phyloP scores from a whole-genome alignment of 2,329 filamentous ascomycete species.

The Massarina eburnea region DNA sequence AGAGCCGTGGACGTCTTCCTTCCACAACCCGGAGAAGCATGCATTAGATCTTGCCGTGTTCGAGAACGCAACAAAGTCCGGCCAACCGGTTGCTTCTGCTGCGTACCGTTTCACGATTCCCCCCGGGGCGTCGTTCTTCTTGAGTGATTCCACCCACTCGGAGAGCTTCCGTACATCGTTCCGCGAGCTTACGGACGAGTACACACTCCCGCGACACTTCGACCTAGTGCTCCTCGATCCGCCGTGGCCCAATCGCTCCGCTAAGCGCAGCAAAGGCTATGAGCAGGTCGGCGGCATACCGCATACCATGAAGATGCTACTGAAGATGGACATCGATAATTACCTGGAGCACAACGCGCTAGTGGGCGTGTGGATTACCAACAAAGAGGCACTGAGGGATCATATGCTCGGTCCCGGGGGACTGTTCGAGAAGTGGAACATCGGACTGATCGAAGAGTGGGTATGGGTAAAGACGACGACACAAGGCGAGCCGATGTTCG shows the following conservation, averaged over 20 bases:
- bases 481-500: conserved; percentile 64
- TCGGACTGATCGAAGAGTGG: conserved; percentile 71
- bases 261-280: conserved; percentile 59
- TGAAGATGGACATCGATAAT: conserved; percentile 50
- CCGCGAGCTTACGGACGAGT: conserved; percentile 36
- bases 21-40: conserved; percentile 30
- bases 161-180: conserved; percentile 42
- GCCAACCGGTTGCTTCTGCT: conserved; percentile 3
- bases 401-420: conserved; percentile 58
- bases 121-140: conserved; percentile 51
- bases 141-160: conserved; percentile 48
- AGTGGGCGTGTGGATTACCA: conserved; percentile 77
- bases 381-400: conserved; percentile 61
- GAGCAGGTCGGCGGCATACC: conserved; percentile 48
- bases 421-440: conserved; percentile 67
- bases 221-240: conserved; percentile 73
- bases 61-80: conserved; percentile 8
- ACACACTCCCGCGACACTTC: conserved; percentile 56
- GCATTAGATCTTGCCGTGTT: conserved; percentile 29
- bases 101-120: conserved; percentile 50
- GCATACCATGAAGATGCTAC: conserved; percentile 49
- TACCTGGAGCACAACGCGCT: conserved; percentile 46
- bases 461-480: conserved; percentile 75
- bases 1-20: conserved; percentile 30
- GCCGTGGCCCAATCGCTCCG: conserved; percentile 80